Evolutionary conservation across 2,329 filamentous ascomycete genomes (phyloP).

Genomic region (Clonostachys sp.): DNA sequence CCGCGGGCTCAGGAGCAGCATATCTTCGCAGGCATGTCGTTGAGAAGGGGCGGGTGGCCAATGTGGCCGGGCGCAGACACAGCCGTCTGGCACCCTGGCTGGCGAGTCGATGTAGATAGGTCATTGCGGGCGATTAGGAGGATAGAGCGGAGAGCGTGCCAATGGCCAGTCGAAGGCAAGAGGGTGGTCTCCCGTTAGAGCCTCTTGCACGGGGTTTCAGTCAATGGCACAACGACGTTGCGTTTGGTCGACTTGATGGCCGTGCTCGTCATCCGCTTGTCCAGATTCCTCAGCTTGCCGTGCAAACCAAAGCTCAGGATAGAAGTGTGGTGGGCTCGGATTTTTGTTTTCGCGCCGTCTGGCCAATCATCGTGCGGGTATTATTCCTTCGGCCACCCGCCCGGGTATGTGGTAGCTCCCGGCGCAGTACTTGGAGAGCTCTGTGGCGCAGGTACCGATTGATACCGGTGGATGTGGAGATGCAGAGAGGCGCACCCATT

Average conservation of each 20-base stretch:
- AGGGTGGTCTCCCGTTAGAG: conserved; percentile 20
- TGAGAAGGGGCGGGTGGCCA: conserved; percentile 55
- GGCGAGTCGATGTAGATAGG: conserved; percentile 65
- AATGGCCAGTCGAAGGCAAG: conserved; percentile 9
- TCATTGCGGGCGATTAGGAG: conserved; percentile 48
- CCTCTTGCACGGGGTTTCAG: conserved; percentile 30
- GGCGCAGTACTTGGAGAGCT: no score
- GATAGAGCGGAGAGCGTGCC: conserved; percentile 18
- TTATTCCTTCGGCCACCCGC: conserved; percentile 13
- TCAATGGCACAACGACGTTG: conserved; percentile 9
- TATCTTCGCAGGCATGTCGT: conserved; percentile 58
- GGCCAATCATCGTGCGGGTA: conserved; percentile 19
- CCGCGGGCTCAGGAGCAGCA: conserved; percentile 45
- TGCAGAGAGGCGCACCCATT: no score
- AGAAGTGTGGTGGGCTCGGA: conserved; percentile 17
- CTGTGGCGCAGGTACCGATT: no score
- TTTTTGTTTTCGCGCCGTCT: conserved; percentile 17
- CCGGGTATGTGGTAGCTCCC: no score
- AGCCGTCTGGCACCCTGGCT: conserved; percentile 66
- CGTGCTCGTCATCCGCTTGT: conserved; percentile 22
- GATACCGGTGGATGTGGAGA: no score
- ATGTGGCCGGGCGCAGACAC: conserved; percentile 42
- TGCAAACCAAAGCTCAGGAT: no score
- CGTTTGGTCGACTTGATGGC: conserved; percentile 15
- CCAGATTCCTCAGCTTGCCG: no score